These are phyloP conservation scores for Calonectria hongkongensis DNA, from an alignment of 2,329 filamentous ascomycete species.

Conservation along the genomic window DNA sequence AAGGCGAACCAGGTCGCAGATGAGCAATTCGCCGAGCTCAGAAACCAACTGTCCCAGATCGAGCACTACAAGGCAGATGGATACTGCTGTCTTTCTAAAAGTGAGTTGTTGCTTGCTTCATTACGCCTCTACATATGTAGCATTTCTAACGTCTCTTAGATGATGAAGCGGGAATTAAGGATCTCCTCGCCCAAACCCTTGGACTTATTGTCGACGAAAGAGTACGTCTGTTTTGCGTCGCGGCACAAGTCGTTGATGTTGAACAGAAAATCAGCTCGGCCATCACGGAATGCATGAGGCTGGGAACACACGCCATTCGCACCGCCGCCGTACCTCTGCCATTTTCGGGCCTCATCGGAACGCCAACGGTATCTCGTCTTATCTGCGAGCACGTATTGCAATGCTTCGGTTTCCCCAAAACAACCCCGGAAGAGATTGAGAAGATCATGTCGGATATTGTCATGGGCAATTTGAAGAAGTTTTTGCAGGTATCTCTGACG, in stretches of 20 bases:
- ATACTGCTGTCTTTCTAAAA: conserved; percentile 52
- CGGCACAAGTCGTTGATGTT: conserved; percentile 56
- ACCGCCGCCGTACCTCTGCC: conserved; percentile 52
- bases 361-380: conserved; percentile 52
- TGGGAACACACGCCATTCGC: conserved; percentile 54
- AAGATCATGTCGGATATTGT: conserved; percentile 51
- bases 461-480: conserved; percentile 50
- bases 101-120: background rate
- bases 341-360: conserved; percentile 51
- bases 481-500: conserved; percentile 48
- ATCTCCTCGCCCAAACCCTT: conserved; percentile 53
- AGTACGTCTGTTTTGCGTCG: conserved; percentile 57
- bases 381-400: conserved; percentile 55
- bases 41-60: conserved; percentile 51
- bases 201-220: conserved; percentile 55
- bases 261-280: conserved; percentile 57
- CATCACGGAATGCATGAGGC: conserved; percentile 56
- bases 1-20: conserved; percentile 49
- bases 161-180: conserved; percentile 50
- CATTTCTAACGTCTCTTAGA: conserved; percentile 34
- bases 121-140: rapidly evolving
- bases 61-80: conserved; percentile 55
- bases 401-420: conserved; percentile 54
- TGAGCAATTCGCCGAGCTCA: conserved; percentile 48
- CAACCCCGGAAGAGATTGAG: conserved; percentile 49